Evolutionary conservation across 495 filamentous ascomycete genomes (phyloP), one percentile per base, ranked within the genome.

Genomic region (Penicillium goetzii): DNA sequence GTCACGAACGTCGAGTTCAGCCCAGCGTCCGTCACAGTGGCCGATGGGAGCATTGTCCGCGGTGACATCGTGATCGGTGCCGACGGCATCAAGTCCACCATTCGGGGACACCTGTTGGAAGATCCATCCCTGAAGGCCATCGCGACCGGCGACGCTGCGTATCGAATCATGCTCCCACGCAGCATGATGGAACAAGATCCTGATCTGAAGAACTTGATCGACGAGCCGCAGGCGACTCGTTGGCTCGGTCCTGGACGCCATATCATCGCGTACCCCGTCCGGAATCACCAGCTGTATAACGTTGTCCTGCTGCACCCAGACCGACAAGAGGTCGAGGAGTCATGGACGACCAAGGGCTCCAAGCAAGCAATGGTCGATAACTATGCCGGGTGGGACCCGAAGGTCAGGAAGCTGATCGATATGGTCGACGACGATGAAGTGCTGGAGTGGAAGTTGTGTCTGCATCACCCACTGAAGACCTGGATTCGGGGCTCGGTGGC

Each of bases 401-500:
- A 47, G 8, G 70, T 80, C 17, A 68, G 56, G n/a, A 76, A 80
- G 59, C 61, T 81, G 6, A 76, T 80, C 50, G 70, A 73, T 25
- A 49, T 76, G 25, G 75, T 78, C 3, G 61, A 72, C 19, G 86
- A 84, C 40, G 76, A 83, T 41, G 79, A 80, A 21, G 82, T 90
- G 5, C 75, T 86, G 60, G 89, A 90, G 67, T 90, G 87, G 88
- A 84, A 86, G 54, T 74, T 90, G 14, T 86, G 85, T 72, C 81
- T 88, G 52, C 78, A 86, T 36, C 71, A 73, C 2, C 81, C 81
- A 1, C 69, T 89, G n/a, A 75, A 80, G 32, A 81, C 73, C 15
- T 90, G 86, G 87, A 79, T 80, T 11, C 76, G 78, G 15, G 83
- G 79, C 2, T 81, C 78, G 38, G 85, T 90, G 54, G 87, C 84